Evolutionary conservation across 805 yeast genomes (phyloP).

Genomic region (Naumovozyma dairenensis): DNA sequence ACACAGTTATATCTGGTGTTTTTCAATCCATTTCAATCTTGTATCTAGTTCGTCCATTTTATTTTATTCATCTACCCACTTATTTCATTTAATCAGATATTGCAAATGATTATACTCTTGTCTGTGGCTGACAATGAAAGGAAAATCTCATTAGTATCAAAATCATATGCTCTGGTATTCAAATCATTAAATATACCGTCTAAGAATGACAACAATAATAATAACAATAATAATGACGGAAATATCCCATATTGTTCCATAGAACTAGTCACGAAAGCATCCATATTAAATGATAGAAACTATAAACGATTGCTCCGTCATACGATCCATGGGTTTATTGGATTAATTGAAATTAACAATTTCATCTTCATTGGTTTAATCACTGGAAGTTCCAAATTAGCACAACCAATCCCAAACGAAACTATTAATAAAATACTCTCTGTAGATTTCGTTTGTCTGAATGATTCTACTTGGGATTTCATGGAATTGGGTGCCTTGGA

Average conservation of each 20-base stretch:
- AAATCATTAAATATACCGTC: conserved; percentile 12
- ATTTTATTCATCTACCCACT: no score
- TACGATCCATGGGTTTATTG: conserved; percentile 64
- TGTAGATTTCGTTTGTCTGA: conserved; percentile 78
- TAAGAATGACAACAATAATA: conserved; percentile 11
- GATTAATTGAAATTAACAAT: conserved; percentile 59
- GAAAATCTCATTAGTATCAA: conserved; percentile 10
- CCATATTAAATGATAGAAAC: conserved; percentile 30
- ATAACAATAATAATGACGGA: conserved; percentile 31
- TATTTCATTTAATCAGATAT: no score
- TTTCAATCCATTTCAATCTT: no score
- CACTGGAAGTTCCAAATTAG: conserved; percentile 66
- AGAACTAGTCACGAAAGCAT: conserved; percentile 35
- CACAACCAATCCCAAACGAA: conserved; percentile 71
- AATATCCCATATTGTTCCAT: conserved; percentile 34
- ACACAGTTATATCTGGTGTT: no score
- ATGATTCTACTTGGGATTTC: conserved; percentile 70
- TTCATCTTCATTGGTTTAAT: conserved; percentile 72
- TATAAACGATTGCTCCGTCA: conserved; percentile 36
- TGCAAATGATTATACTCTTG: conserved; percentile 21
- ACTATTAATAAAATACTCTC: conserved; percentile 66
- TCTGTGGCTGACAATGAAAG: conserved; percentile 6
- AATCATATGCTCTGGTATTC: conserved; percentile 10
- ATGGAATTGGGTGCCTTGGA: conserved; percentile 62
- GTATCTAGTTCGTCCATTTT: no score